Evolutionary conservation across 2,329 filamentous ascomycete genomes (phyloP).

Genomic region (Aspergillus bombycis): DNA sequence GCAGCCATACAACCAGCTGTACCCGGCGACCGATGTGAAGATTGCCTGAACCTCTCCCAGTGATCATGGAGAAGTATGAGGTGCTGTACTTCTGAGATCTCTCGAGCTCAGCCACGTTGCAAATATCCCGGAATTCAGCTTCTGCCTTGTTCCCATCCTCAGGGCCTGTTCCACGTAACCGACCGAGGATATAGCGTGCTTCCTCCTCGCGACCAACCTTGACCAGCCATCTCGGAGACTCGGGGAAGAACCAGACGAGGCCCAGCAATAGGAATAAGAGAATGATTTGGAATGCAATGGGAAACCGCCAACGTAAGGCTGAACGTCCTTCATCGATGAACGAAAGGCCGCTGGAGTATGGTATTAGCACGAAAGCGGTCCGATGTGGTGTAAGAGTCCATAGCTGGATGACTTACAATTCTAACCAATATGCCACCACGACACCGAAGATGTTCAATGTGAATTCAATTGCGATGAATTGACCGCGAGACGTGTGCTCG

Average conservation of each 20-base stretch:
- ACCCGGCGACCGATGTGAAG: constrained; percentile 69
- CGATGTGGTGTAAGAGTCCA: neutral
- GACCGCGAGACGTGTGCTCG: constrained; percentile 68
- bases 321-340: constrained; percentile 63
- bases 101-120: constrained; percentile 65
- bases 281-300: constrained; percentile 70
- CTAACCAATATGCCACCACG: constrained; percentile 64
- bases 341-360: constrained; percentile 53
- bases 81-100: constrained; percentile 55
- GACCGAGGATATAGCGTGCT: constrained; percentile 65
- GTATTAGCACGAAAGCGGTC: neutral
- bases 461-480: constrained; percentile 73
- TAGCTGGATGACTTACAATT: constrained; percentile 44
- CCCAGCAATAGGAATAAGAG: constrained; percentile 61
- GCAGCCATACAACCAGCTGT: constrained; percentile 71
- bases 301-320: constrained; percentile 68
- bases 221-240: constrained; percentile 62
- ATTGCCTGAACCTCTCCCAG: constrained; percentile 66
- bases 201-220: constrained; percentile 70
- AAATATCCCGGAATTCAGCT: constrained; percentile 70
- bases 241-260: constrained; percentile 68
- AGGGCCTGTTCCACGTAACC: constrained; percentile 63
- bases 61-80: constrained; percentile 68
- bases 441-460: constrained; percentile 74
- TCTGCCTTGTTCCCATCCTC: constrained; percentile 59